These are phyloP conservation scores for Podaxis pistillaris DNA, from an alignment of 768 basidiomycete species.

Conservation along the genomic window DNA sequence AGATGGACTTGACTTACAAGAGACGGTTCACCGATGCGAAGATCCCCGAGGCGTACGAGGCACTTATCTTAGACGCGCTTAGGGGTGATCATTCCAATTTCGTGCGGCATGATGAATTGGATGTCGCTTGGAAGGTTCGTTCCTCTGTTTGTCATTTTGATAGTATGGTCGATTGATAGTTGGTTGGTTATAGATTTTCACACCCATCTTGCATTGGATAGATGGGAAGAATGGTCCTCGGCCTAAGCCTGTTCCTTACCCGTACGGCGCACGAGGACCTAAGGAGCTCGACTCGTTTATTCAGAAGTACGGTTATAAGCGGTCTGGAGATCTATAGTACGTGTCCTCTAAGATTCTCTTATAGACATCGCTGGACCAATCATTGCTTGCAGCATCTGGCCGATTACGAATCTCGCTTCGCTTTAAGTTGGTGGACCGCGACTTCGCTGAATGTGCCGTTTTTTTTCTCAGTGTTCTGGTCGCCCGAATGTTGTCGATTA, in stretches of 20 bases:
- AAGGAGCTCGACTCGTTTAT: conserved; percentile 78
- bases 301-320: conserved; percentile 72
- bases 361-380: conserved; percentile 9
- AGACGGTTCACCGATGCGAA: conserved; percentile 84
- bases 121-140: conserved; percentile 94
- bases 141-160: neutral
- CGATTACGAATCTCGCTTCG: conserved; percentile 63
- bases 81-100: conserved; percentile 99
- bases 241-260: conserved; percentile 77
- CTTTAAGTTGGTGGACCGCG: conserved; percentile 33
- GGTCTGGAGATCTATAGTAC: conserved; percentile 70
- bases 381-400: conserved; percentile 58
- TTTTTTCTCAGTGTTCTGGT: neutral
- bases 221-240: conserved; percentile 67
- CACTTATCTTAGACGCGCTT: conserved; percentile 91
- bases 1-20: conserved; percentile 99
- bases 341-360: conserved; percentile 27
- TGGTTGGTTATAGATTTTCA: conserved; percentile 67
- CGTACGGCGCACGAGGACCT: conserved; percentile 96
- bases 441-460: neutral
- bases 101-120: conserved; percentile 95
- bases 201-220: conserved; percentile 94
- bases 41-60: conserved; percentile 97
- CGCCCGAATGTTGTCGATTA: neutral
- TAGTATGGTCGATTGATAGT: conserved; percentile 1